Evolutionary conservation across 1,284 basidiomycete genomes (phyloP), one percentile per base, ranked within the genome.

Genomic region (Cryptococcus amylolentus): DNA sequence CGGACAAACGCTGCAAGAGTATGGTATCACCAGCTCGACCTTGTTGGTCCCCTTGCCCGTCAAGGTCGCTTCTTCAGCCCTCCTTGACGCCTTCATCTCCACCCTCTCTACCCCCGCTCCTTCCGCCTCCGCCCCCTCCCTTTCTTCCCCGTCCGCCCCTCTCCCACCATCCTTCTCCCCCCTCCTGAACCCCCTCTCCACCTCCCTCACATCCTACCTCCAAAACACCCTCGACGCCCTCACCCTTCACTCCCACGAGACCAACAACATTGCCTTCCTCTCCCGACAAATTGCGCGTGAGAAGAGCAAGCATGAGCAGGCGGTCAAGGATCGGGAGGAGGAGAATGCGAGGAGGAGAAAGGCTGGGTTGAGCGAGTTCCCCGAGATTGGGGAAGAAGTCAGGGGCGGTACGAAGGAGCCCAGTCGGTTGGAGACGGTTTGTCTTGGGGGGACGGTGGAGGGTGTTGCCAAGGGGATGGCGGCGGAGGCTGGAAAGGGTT

Each of bases 251-350:
- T 86, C 86, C 65, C 89, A 89, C 56, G 93, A 96, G 77, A 88
- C 92, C 71, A 89, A 91, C 62, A 97, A 97, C 76, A 84, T 97
- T 56, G 92, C 89, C 49, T 98, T 94, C 82, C 82, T 94, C 70
- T 83, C 84, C 48, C 87, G 95, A 57, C 93, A 97, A 77, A 92
- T 97, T 68, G 88, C 87, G 26, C 84, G 95, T 47, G 95, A 98
- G 78, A 88, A 87, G 72, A 80, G 83, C 41, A 85, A 86, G 61
- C 90, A 92, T 58, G 95, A 98, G 60, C 80, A 81, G 55, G 86
- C 87, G 67, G 77, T 94, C 55, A 82, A 83, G 67, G 91, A 91
- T 75, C 84, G 92, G 66, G 89, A 88, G 72, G 91, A 95, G 70
- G 95, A 98, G 79, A 97, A 94, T 72, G 84, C 84, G 23, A 80